Evolutionary conservation across 2,329 filamentous ascomycete species (phyloP).

Genomic region (Cladophialophora immunda): DNA sequence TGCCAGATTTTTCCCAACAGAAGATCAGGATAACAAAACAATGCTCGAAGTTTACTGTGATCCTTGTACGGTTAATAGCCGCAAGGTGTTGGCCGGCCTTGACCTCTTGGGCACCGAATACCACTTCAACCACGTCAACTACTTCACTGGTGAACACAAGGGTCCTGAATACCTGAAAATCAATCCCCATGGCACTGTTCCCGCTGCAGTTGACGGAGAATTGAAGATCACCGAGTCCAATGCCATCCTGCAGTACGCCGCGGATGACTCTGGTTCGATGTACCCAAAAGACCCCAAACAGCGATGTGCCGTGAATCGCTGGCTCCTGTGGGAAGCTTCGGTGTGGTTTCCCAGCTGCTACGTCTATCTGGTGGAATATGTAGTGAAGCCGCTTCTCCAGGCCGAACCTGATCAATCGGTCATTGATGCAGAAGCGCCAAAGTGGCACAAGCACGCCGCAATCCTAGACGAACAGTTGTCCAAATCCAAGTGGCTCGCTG

Average conservation of each 20-base stretch:
- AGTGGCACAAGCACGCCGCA: conserved; percentile 48
- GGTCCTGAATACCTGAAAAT: conserved; percentile 40
- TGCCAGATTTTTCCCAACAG: not conserved
- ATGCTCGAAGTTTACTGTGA: conserved; percentile 47
- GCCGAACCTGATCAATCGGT: conserved; percentile 48
- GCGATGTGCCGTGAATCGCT: conserved; percentile 51
- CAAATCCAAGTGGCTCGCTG: conserved; percentile 50
- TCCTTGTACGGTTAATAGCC: conserved; percentile 54
- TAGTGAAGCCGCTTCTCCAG: conserved; percentile 52
- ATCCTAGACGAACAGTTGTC: conserved; percentile 50
- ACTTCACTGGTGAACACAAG: conserved; percentile 53
- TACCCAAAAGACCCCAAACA: conserved; percentile 53
- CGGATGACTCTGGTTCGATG: conserved; percentile 46
- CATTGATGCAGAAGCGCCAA: conserved; percentile 47
- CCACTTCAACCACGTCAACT: conserved; percentile 50
- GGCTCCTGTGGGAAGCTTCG: conserved; percentile 54
- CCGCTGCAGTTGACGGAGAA: conserved; percentile 51
- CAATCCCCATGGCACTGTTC: conserved; percentile 48
- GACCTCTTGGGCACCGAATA: conserved; percentile 49
- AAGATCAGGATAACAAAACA: not conserved
- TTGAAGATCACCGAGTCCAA: conserved; percentile 54
- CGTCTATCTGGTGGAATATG: conserved; percentile 51
- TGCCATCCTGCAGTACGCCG: conserved; percentile 53
- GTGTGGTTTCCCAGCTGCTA: conserved; percentile 54
- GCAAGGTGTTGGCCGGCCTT: conserved; percentile 53